Evolutionary conservation across 2,329 filamentous ascomycete species (phyloP).

Genomic region (Fusarium sp.): DNA sequence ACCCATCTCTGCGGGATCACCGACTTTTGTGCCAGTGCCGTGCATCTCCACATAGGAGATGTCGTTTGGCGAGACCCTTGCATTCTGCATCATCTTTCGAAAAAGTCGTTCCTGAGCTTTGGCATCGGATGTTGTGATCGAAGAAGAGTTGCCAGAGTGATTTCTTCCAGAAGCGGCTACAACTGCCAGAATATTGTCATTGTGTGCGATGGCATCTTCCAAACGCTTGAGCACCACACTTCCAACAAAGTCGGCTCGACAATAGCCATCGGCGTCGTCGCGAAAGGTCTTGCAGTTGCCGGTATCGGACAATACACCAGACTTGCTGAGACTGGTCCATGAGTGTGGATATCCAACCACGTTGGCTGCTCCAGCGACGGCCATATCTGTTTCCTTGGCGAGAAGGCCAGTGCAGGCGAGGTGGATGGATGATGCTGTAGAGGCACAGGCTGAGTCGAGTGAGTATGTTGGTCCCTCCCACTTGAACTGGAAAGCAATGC

Average conservation of each 20-base stretch:
- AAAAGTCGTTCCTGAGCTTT: slow-evolving; percentile 63
- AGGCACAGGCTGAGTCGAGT: slow-evolving; percentile 81
- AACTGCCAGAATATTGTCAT: slow-evolving; percentile 73
- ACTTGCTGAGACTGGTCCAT: slow-evolving; percentile 70
- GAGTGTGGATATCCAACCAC: slow-evolving; percentile 74
- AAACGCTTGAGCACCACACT: slow-evolving; percentile 62
- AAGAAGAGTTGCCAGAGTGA: slow-evolving; percentile 75
- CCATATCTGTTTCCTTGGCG: slow-evolving; percentile 81
- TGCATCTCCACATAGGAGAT: slow-evolving; percentile 91
- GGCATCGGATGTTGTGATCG: slow-evolving; percentile 77
- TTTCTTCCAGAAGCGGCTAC: slow-evolving; percentile 74
- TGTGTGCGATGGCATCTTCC: slow-evolving; percentile 61
- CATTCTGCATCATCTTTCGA: not conserved
- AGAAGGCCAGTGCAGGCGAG: slow-evolving; percentile 75
- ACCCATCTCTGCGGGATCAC: slow-evolving; percentile 82
- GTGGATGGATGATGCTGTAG: slow-evolving; percentile 76
- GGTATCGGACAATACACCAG: slow-evolving; percentile 69
- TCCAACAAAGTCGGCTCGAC: slow-evolving; percentile 61
- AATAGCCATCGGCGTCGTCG: slow-evolving; percentile 69
- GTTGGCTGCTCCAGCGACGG: slow-evolving; percentile 79
- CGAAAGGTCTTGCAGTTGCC: slow-evolving; percentile 60
- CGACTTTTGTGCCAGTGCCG: slow-evolving; percentile 88
- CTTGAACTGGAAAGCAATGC: slow-evolving; percentile 82
- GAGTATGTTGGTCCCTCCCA: slow-evolving; percentile 78
- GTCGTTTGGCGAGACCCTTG: not conserved